Conservation (phyloP, 2,329 filamentous ascomycete genomes). For the Celoporthe dispersa region DNA sequence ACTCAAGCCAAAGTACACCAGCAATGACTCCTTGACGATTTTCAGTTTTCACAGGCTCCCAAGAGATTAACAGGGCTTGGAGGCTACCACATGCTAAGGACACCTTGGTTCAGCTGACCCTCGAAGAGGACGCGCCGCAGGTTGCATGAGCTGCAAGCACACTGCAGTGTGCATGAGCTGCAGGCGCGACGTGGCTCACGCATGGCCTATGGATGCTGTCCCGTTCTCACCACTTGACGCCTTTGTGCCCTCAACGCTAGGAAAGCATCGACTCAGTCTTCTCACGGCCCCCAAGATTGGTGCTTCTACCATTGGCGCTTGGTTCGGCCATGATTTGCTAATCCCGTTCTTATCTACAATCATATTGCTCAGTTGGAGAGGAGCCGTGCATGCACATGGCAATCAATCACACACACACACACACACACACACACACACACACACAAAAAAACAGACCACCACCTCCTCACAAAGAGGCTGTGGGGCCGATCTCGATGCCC, state of each 20-base stretch:
- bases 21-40: not conserved
- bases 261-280: not conserved
- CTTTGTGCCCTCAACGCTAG: not conserved
- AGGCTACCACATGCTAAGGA: too few relatives aligned
- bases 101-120: not conserved
- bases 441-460: not conserved
- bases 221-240: not conserved
- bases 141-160: not conserved
- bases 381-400: not conserved
- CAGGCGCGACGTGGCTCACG: not conserved
- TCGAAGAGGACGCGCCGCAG: not conserved
- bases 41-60: not conserved
- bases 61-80: not conserved
- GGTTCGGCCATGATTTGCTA: not conserved
- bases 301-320: not conserved
- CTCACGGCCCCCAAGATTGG: not conserved
- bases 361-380: too few relatives aligned
- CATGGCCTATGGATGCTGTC: not conserved
- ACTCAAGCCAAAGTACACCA: not conserved
- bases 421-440: not conserved
- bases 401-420: not conserved
- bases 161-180: not conserved
- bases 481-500: not conserved
- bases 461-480: not conserved
- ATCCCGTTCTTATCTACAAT: too few relatives aligned